These are phyloP conservation scores for Geoglossum cookeanum DNA, from an alignment of 2,329 filamentous ascomycete species.

Conservation along the genomic window DNA sequence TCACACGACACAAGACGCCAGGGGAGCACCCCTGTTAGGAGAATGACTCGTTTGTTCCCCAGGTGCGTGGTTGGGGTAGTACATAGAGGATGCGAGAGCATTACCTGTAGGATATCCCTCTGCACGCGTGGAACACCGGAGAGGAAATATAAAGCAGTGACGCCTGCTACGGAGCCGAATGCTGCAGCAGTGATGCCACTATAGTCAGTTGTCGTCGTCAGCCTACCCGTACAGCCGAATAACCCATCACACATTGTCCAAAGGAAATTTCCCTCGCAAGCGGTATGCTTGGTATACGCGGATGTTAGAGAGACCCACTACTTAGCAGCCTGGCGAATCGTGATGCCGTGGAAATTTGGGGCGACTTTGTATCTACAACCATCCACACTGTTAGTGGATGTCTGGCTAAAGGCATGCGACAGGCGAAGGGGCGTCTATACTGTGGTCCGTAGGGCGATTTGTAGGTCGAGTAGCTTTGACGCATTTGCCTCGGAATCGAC, in stretches of 20 bases:
- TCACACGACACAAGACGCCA: background rate
- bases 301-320: conserved; percentile 28
- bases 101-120: conserved; percentile 39
- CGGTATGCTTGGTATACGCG: background rate
- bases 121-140: conserved; percentile 43
- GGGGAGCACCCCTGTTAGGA: conserved; percentile 4
- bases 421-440: conserved; percentile 25
- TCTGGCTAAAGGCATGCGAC: background rate
- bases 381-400: background rate
- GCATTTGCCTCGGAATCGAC: background rate
- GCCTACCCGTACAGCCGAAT: conserved; percentile 3
- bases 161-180: conserved; percentile 36
- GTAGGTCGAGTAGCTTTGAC: conserved; percentile 22
- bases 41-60: background rate
- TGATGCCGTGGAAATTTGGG: conserved; percentile 35
- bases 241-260: background rate
- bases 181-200: conserved; percentile 34
- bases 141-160: conserved; percentile 39
- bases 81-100: background rate
- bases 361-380: conserved; percentile 37
- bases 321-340: conserved; percentile 26
- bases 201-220: conserved; percentile 1
- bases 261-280: background rate
- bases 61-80: background rate
- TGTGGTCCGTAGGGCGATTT: conserved; percentile 47